Evolutionary conservation across 306 rosid genomes (phyloP).

Genomic region (Rosa lucieae): DNA sequence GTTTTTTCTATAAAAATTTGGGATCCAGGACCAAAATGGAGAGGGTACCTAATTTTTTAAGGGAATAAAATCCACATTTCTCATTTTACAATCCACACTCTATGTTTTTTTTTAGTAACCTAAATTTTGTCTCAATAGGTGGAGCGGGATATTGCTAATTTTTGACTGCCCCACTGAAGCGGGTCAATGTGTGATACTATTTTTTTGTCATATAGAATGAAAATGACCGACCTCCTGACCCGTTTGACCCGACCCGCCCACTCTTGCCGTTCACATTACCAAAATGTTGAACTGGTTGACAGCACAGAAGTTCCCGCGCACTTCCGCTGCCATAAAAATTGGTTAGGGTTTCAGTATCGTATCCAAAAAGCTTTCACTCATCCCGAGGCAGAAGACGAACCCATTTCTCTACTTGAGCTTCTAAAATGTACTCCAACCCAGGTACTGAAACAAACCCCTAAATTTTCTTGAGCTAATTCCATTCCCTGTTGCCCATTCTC

Average conservation of each 20-base stretch:
- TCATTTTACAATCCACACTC: too few relatives aligned
- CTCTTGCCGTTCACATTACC: neutral
- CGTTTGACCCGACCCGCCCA: neutral
- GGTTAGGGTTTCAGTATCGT: neutral
- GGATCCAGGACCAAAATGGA: too few relatives aligned
- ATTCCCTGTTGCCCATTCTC: neutral
- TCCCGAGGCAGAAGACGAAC: neutral
- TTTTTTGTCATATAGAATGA: too few relatives aligned
- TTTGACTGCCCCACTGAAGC: too few relatives aligned
- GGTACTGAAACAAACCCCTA: neutral
- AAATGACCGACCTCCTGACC: too few relatives aligned
- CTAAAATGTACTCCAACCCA: slow-evolving; percentile 2
- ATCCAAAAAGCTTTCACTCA: neutral
- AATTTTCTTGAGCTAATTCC: neutral
- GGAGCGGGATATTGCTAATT: too few relatives aligned
- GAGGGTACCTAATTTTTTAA: too few relatives aligned
- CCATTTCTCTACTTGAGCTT: neutral
- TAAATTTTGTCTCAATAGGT: too few relatives aligned
- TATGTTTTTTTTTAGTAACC: too few relatives aligned
- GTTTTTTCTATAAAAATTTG: too few relatives aligned
- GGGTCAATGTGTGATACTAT: too few relatives aligned
- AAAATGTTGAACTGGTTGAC: neutral
- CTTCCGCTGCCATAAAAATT: neutral
- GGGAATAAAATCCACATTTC: too few relatives aligned
- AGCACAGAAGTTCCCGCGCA: slow-evolving; percentile 3